phyloP scores from a whole-genome alignment of 148 eudicot genomes.

The Pouteria glomerata region DNA sequence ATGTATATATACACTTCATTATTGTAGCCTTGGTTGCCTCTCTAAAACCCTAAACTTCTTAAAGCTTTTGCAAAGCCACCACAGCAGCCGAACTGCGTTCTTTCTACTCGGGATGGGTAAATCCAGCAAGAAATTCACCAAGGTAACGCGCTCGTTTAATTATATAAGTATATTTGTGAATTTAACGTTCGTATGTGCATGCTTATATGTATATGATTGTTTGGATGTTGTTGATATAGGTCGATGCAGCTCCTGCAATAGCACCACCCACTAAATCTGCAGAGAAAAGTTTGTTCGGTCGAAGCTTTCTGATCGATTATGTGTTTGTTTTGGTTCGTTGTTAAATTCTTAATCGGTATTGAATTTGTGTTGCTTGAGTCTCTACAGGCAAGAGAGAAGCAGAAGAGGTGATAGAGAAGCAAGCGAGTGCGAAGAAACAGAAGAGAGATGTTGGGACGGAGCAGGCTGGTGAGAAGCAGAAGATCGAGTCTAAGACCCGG shows the following conservation, averaged over 20 bases:
- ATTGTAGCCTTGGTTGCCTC: too few species aligned
- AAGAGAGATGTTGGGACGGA: constrained; percentile 35
- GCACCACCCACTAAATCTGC: constrained; percentile 32
- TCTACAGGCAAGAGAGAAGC: constrained; percentile 61
- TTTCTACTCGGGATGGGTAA: constrained; percentile 31
- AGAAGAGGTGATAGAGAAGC: constrained; percentile 22
- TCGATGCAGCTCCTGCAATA: constrained; percentile 37
- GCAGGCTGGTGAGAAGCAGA: constrained; percentile 35
- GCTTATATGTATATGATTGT: neutral
- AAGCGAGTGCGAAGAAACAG: constrained; percentile 40
- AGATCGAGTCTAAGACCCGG: constrained; percentile 25
- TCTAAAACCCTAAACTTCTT: constrained; percentile 14
- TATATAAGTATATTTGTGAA: too few species aligned
- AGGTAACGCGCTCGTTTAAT: constrained; percentile 24
- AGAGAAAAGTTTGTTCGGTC: constrained; percentile 82
- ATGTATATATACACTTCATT: too few species aligned
- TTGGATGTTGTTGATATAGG: constrained; percentile 31
- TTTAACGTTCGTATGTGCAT: neutral
- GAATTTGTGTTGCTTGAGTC: neutral
- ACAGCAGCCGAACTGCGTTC: neutral
- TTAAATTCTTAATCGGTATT: constrained; percentile 1
- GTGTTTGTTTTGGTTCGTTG: neutral
- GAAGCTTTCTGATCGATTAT: too few species aligned
- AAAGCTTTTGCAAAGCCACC: constrained; percentile 1
- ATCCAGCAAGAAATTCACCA: constrained; percentile 42